Base-by-base conservation (phyloP, 495 filamentous ascomycete species). In the Talaromyces adpressus region DNA sequence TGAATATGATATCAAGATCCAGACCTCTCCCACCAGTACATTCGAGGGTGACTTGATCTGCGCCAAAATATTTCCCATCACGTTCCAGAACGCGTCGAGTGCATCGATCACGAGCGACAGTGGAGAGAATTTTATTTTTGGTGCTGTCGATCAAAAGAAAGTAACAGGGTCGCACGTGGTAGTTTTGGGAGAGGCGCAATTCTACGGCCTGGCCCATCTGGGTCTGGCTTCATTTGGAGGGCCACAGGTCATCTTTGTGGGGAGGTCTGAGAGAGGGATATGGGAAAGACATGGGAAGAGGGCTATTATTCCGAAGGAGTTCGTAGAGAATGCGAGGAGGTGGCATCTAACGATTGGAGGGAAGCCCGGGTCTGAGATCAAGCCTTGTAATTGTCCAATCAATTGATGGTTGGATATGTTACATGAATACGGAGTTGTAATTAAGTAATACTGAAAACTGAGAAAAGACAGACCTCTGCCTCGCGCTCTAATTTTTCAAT, bases 311-410 rank as follows among this genome's bases (percentile, higher is more conserved):
- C 57, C 57, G 7, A 41, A 41, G 18, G 20, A 14, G 34, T 59
- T 59, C 9, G 57, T 23, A 12, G 20, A 59, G 9, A 12, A 23
- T 59, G 57, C 57, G 8, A 41, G 18, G n/a, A 41, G 57, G 34
- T 59, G 57, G 57, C 57, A 59, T 59, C 57, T 59, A 34, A 59
- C 32, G 16, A 59, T 41, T 59, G 57, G 57, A 59, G 57, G 57
- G 8, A 27, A 27, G 20, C 57, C 57, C 3, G 57, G 57, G 22
- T 59, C 57, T 59, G 18, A 59, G 32, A 18, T 59, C 18, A 39
- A 20, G 57, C 57, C 32, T 34, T 59, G 57, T 59, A 18, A 59
- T 39, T 59, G 57, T 59, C 14, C 2, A 59, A 2, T n/a, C n/a
- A n/a, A n/a, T n/a, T n/a, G n/a, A n/a, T 36, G 32, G 11, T 36